Conservation (phyloP, 805 yeast species). For the Ogataea parapolymorpha region DNA sequence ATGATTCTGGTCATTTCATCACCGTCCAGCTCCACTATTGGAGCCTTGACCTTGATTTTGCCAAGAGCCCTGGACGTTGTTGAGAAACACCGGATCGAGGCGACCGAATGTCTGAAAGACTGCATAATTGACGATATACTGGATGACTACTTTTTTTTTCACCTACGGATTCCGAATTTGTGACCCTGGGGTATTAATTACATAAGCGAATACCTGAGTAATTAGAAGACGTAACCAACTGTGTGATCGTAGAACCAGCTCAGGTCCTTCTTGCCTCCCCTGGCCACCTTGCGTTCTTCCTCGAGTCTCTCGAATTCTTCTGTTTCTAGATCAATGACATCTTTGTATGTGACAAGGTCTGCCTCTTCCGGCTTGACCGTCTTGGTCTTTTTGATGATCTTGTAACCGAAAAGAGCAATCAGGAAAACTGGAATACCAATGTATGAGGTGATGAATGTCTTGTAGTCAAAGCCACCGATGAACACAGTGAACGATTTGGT, state of each 20-base stretch:
- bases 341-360: conserved; percentile 57
- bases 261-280: conserved; percentile 18
- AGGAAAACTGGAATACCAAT: conserved; percentile 68
- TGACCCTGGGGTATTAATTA: conserved; percentile 1
- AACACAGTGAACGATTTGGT: conserved; percentile 74
- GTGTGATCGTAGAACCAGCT: conserved; percentile 32
- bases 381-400: conserved; percentile 50
- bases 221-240: conserved; percentile 28
- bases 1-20: conserved; percentile 86
- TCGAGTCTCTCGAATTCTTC: conserved; percentile 31
- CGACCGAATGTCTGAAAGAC: conserved; percentile 1
- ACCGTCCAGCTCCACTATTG: conserved; percentile 78
- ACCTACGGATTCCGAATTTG: conserved; percentile 6
- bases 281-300: conserved; percentile 14
- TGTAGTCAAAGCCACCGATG: conserved; percentile 53
- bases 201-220: conserved; percentile 2
- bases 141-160: conserved; percentile 2
- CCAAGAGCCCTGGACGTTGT: conserved; percentile 28
- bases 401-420: conserved; percentile 55
- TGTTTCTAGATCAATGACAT: conserved; percentile 53
- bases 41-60: conserved; percentile 68
- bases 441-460: conserved; percentile 72
- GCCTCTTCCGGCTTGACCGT: conserved; percentile 51
- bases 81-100: conserved; percentile 25
- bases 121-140: not conserved